Percentiles rank a stretch among this genome's conserved stretches.
Evolutionary conservation across 2,329 filamentous ascomycete species (phyloP).

Genomic region (Didymellaceae sp.): DNA sequence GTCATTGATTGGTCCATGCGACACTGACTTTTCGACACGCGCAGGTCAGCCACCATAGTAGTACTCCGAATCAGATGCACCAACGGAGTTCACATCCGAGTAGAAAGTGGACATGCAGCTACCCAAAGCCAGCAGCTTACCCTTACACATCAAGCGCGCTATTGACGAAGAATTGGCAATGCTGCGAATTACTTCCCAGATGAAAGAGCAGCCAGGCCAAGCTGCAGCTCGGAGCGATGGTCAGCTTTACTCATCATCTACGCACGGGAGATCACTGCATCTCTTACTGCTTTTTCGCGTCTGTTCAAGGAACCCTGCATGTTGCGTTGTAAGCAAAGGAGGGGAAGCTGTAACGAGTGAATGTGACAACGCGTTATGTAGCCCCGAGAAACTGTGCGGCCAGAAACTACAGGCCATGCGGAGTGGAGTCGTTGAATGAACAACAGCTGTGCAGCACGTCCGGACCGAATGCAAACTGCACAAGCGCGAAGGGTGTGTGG

Average conservation of each 20-base stretch:
- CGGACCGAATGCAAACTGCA: no score
- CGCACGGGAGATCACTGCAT: neutral
- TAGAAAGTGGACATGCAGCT: neutral
- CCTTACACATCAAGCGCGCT: neutral
- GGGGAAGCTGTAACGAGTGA: neutral
- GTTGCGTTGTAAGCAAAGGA: neutral
- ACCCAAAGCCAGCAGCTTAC: neutral
- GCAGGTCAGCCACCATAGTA: slow-evolving; percentile 1
- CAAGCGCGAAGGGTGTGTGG: no score
- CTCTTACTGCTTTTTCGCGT: neutral
- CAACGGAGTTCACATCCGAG: neutral
- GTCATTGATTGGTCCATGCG: neutral
- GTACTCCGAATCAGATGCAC: slow-evolving; percentile 5
- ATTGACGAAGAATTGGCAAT: slow-evolving; percentile 1
- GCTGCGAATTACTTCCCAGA: neutral
- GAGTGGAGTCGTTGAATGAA: neutral
- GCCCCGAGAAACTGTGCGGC: slow-evolving; percentile 9
- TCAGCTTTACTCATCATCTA: slow-evolving; percentile 13
- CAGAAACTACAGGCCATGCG: neutral
- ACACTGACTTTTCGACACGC: neutral
- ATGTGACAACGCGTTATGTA: neutral
- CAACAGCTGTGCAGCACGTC: neutral
- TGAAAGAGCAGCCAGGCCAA: neutral
- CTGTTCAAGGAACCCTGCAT: slow-evolving; percentile 2
- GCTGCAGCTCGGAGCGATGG: neutral